Percentiles rank a stretch among this genome's conserved stretches.
phyloP scores from a whole-genome alignment of 352 stramenopile species.

The Aphanomyces invadans region DNA sequence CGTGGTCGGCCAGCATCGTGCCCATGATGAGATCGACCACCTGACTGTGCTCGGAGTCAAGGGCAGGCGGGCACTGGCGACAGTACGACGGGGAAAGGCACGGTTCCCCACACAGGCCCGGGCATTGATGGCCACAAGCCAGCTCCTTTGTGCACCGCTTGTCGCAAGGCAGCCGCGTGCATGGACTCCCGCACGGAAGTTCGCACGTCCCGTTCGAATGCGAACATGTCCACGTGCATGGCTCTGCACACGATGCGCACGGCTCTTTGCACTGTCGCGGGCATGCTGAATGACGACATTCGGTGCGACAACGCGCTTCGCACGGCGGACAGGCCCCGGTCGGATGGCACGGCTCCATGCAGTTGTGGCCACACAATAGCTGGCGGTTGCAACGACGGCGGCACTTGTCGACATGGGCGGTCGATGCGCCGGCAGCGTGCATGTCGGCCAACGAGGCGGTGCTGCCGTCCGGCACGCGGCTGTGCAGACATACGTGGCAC shows the following conservation, averaged over 20 bases:
- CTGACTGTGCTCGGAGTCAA: slow-evolving; percentile 31
- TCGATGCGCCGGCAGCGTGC: background rate
- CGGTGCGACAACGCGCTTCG: background rate
- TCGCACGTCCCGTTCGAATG: background rate
- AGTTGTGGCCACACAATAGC: slow-evolving; percentile 21
- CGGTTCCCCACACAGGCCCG: slow-evolving; percentile 64
- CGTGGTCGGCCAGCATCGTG: slow-evolving; percentile 44
- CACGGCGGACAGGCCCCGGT: slow-evolving; percentile 16
- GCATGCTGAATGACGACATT: slow-evolving; percentile 20
- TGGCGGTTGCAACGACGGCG: slow-evolving; percentile 8
- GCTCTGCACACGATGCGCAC: slow-evolving; percentile 19
- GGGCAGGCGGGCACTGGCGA: slow-evolving; percentile 40
- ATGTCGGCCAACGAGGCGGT: background rate
- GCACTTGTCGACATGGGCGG: slow-evolving; percentile 1
- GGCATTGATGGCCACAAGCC: slow-evolving; percentile 63
- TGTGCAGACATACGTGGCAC: background rate
- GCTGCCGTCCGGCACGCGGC: too few relatives aligned
- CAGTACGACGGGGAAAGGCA: slow-evolving; percentile 62
- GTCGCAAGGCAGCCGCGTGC: slow-evolving; percentile 39
- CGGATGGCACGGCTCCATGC: slow-evolving; percentile 1
- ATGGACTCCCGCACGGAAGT: slow-evolving; percentile 20
- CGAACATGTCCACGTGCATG: slow-evolving; percentile 18
- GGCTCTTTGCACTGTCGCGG: slow-evolving; percentile 9
- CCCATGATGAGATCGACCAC: slow-evolving; percentile 64
- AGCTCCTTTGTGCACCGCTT: slow-evolving; percentile 42